A percentile compares a stretch with the other conserved stretches of the same genome.
Evolutionary conservation across 257 asterid species (phyloP).

Genomic region (Nicotiana knightiana): DNA sequence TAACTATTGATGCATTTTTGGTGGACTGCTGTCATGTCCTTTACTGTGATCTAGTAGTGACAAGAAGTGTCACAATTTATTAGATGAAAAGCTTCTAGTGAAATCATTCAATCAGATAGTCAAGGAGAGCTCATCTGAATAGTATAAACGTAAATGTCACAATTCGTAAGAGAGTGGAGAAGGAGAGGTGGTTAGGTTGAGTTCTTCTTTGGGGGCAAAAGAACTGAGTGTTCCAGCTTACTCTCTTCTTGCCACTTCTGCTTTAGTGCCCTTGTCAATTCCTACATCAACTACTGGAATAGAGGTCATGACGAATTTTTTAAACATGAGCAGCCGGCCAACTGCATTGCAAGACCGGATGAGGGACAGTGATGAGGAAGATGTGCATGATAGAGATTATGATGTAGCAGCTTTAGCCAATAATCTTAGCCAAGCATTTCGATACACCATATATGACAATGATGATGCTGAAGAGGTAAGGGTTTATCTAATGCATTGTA

Average conservation of each 20-base stretch:
- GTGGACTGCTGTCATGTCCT: not conserved
- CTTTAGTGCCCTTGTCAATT: not conserved
- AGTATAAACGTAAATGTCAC: not conserved
- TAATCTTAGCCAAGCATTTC: conserved; percentile 83
- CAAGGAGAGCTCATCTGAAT: not conserved
- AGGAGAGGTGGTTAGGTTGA: not conserved
- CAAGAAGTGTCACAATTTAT: not conserved
- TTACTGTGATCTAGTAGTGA: not conserved
- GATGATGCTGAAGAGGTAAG: conserved; percentile 70
- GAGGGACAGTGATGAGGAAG: conserved; percentile 93
- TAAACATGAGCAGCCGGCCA: conserved; percentile 68
- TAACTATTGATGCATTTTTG: not conserved
- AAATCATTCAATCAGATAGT: conserved; percentile 1
- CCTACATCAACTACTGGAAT: conserved; percentile 1
- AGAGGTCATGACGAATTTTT: conserved; percentile 3
- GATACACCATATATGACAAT: conserved; percentile 72
- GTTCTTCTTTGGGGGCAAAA: not conserved
- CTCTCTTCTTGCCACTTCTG: not conserved
- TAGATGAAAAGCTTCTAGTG: not conserved
- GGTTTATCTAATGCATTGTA: not conserved
- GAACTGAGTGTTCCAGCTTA: not conserved
- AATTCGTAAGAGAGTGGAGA: not conserved
- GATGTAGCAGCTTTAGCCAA: conserved; percentile 89
- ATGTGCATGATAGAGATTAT: conserved; percentile 82
- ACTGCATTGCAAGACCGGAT: conserved; percentile 78